phyloP scores from a whole-genome alignment of 129 eudicot genomes.

The Silybum marianum region DNA sequence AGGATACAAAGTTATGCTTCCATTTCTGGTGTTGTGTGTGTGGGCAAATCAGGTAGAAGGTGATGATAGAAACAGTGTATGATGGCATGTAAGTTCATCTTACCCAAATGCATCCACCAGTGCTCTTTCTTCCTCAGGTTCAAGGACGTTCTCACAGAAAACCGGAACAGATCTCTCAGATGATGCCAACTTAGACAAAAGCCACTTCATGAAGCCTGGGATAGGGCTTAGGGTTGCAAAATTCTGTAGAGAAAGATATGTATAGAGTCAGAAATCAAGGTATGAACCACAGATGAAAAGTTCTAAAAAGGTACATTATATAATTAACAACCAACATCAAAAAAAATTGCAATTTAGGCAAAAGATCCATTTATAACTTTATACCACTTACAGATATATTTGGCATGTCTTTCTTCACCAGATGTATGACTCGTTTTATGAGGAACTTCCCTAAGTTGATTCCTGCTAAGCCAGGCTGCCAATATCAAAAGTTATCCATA shows the following conservation, averaged over 20 bases:
- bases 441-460: conserved; percentile 94
- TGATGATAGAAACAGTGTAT: neutral
- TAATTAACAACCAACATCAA: conserved; percentile 15
- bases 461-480: conserved; percentile 98
- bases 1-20: neutral
- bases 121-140: conserved; percentile 69
- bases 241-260: conserved; percentile 46
- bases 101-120: conserved; percentile 57
- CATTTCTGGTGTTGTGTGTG: neutral
- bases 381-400: conserved; percentile 64
- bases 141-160: conserved; percentile 70
- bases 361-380: neutral
- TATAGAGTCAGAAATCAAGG: conserved; percentile 13
- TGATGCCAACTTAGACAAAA: conserved; percentile 82
- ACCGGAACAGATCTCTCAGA: conserved; percentile 64
- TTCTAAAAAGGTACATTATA: neutral
- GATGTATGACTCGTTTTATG: conserved; percentile 88
- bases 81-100: conserved; percentile 28
- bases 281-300: conserved; percentile 8
- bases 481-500: conserved; percentile 19
- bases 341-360: conserved; percentile 4
- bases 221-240: conserved; percentile 98
- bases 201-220: conserved; percentile 95
- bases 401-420: conserved; percentile 90
- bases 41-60: neutral